Evolutionary conservation across 176 grass and related monocot genomes (phyloP), one percentile per base, ranked within the genome.

Genomic region (Juncus effusus): DNA sequence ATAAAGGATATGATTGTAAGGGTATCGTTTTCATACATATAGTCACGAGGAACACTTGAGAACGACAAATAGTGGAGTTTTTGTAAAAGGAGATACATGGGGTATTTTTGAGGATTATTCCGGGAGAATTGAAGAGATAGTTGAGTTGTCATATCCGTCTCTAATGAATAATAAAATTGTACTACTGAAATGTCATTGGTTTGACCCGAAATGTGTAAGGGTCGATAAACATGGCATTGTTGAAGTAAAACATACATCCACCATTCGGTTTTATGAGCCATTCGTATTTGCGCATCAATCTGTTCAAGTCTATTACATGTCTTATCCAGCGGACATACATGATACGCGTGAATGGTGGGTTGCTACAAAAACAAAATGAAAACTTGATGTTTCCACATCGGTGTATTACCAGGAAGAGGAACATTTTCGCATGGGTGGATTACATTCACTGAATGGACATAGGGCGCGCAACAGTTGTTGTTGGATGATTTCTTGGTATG

Each of bases 201-300:
- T 64, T 64, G 37, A 64, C 12, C 13, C 41, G 7, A 13, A 42
- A 38, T 38, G 61, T 11, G 61, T 44, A 15, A 64, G 7, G 28
- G 36, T 10, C 44, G 4, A 9, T 47, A 47, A 5, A 42, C 61
- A 64, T 13, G 61, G 38, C 2, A 2, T 64, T 13, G 38, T 64
- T 6, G 61, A 64, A 13, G 61, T 64, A 6, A 64, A 44, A 1
- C 61, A 64, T 13, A 64, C 37, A n/a, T 64, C 61, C 5, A 64
- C 0, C 3, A 6, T 40, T 15, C 9, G 5, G 10, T 41, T 13
- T 44, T 15, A 41, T 44, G 61, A 64, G 6, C 61, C 61, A 5
- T 64, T 64, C 9, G 12, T 42, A 41, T 64, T 64, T 28, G 61
- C 61, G 0, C 4, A 12, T 36, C 37, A 64, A 42, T 6, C 61